A percentile compares a stretch with the other conserved stretches of the same genome.
These are phyloP conservation scores for Terfezia boudieri DNA, from an alignment of 495 filamentous ascomycete species.

Conservation along the genomic window DNA sequence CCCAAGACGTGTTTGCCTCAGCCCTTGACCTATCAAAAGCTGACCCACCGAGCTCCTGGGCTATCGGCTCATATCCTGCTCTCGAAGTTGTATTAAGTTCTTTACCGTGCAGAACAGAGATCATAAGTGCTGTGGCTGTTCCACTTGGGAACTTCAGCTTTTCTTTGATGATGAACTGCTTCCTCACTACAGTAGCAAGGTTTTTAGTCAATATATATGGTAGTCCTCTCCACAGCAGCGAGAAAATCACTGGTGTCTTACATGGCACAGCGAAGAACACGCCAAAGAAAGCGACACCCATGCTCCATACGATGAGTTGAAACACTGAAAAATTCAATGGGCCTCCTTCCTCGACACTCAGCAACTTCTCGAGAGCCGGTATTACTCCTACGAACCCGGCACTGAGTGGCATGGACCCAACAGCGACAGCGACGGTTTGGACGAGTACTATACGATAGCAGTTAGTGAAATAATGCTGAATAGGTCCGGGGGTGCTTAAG, in stretches of 20 bases:
- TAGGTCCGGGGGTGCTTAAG: too few species aligned
- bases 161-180: constrained; percentile 79
- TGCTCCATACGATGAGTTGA: constrained; percentile 66
- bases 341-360: constrained; percentile 53
- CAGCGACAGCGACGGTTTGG: constrained; percentile 82
- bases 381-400: constrained; percentile 81
- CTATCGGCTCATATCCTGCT: constrained; percentile 10
- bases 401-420: constrained; percentile 91
- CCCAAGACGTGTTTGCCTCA: constrained; percentile 22
- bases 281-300: constrained; percentile 86
- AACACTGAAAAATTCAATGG: constrained; percentile 47
- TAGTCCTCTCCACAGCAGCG: background rate
- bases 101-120: constrained; percentile 21
- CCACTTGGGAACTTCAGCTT: constrained; percentile 84
- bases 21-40: background rate
- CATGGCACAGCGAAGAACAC: constrained; percentile 81
- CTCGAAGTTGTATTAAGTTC: constrained; percentile 2
- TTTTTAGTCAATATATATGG: background rate
- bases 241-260: background rate
- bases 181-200: constrained; percentile 24
- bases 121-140: constrained; percentile 85
- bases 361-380: constrained; percentile 70
- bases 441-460: constrained; percentile 36
- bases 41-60: background rate
- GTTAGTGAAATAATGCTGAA: background rate